Conservation (phyloP, 2,329 filamentous ascomycete species). For the Apiospora kogelbergensis region DNA sequence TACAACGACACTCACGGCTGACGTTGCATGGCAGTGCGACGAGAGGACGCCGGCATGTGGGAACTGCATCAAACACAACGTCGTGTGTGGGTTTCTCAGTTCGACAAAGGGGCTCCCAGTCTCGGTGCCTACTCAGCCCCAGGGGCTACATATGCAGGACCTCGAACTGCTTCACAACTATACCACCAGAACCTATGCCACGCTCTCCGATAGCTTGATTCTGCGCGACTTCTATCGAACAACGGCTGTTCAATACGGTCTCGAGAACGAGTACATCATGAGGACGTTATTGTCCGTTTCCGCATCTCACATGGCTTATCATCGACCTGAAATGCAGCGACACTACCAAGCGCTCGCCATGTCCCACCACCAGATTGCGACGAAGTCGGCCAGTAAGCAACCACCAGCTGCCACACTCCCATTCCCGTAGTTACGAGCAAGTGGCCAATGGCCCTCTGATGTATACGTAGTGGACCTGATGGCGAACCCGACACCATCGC, state of each 20-base stretch:
- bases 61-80: slow-evolving; percentile 20
- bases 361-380: slow-evolving; percentile 27
- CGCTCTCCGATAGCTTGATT: slow-evolving; percentile 30
- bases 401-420: background rate
- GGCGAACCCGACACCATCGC: slow-evolving; percentile 3
- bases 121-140: background rate
- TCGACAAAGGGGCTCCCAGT: background rate
- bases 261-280: slow-evolving; percentile 36
- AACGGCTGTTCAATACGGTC: slow-evolving; percentile 36
- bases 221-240: slow-evolving; percentile 35
- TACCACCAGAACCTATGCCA: slow-evolving; percentile 35
- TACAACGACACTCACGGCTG: background rate
- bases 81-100: slow-evolving; percentile 17
- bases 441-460: background rate
- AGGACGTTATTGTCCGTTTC: slow-evolving; percentile 36
- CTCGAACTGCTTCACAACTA: slow-evolving; percentile 41
- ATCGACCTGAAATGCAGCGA: slow-evolving; percentile 22
- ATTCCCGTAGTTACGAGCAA: background rate
- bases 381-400: slow-evolving; percentile 12
- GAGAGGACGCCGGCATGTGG: slow-evolving; percentile 18
- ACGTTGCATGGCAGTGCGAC: slow-evolving; percentile 16
- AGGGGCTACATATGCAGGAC: slow-evolving; percentile 29
- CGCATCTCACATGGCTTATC: slow-evolving; percentile 35
- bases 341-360: slow-evolving; percentile 31
- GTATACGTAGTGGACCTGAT: slow-evolving; percentile 13